Evolutionary conservation across 2,329 filamentous ascomycete genomes (phyloP).

Genomic region (Calonectria hongkongensis): DNA sequence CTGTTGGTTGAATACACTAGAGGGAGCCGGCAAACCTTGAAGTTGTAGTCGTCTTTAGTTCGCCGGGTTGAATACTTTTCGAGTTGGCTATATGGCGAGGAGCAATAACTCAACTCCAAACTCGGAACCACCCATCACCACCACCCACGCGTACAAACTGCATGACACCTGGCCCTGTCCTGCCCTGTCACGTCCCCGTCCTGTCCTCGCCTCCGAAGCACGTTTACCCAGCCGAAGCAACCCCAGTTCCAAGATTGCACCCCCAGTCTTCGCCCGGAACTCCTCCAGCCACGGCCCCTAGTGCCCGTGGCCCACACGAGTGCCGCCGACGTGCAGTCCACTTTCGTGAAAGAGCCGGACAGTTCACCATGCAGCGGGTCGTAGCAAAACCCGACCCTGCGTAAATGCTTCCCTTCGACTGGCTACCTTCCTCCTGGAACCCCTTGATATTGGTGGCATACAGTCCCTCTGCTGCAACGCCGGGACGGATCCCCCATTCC

Average conservation of each 20-base stretch:
- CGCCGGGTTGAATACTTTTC: background rate
- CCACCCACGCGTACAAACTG: background rate
- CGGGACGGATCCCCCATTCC: conserved; percentile 8
- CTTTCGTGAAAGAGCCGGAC: conserved; percentile 25
- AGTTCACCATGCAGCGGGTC: conserved; percentile 41
- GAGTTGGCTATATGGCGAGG: background rate
- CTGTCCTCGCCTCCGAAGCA: conserved; percentile 6
- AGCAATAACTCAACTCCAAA: background rate
- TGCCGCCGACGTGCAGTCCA: conserved; percentile 33
- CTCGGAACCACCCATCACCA: background rate
- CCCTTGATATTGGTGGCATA: conserved; percentile 20
- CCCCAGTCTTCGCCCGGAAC: conserved; percentile 21
- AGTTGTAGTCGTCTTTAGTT: background rate
- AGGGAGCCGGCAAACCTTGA: too few species aligned
- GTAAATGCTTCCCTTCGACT: conserved; percentile 25
- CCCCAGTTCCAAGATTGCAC: conserved; percentile 15
- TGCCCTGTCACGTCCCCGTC: background rate
- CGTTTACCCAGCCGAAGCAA: conserved; percentile 30
- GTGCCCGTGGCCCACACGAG: conserved; percentile 28
- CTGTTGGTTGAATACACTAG: background rate
- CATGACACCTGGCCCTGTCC: background rate
- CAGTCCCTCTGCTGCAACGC: conserved; percentile 1
- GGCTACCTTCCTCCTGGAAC: conserved; percentile 38
- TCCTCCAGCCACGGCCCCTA: conserved; percentile 6
- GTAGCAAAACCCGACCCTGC: conserved; percentile 23